Evolutionary conservation across 305 asterid genomes (phyloP).

Genomic region (Fraxinus xanthoxyloides): DNA sequence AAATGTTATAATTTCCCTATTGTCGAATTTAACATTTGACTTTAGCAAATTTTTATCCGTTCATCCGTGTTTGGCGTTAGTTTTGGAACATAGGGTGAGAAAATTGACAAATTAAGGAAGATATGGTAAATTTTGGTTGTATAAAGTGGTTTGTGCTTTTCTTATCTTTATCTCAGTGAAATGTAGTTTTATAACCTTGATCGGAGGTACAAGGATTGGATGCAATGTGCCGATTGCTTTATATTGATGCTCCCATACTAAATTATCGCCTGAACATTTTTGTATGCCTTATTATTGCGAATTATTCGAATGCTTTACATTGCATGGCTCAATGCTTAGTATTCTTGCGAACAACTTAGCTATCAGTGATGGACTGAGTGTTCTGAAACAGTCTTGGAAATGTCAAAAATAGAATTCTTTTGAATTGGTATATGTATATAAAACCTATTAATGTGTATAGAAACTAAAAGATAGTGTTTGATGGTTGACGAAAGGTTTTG

Average conservation of each 20-base stretch:
- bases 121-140: not conserved
- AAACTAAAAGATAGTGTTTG: slow-evolving; percentile 15
- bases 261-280: not conserved
- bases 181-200: not conserved
- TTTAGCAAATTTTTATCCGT: not conserved
- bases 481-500: not conserved
- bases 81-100: not conserved
- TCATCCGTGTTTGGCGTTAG: not conserved
- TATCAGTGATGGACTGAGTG: not conserved
- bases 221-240: not conserved
- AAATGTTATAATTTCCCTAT: slow-evolving; percentile 7
- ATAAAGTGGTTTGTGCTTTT: not conserved
- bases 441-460: slow-evolving; percentile 5
- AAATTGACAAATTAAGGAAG: not conserved
- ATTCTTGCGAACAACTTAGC: not conserved
- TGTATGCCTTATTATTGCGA: not conserved
- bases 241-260: not conserved
- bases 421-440: not conserved
- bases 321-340: not conserved
- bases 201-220: not conserved
- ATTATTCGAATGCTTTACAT: not conserved
- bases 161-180: not conserved
- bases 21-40: not conserved
- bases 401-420: not conserved
- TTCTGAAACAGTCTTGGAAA: not conserved